A percentile compares a stretch with the other conserved stretches of the same genome.
These are phyloP conservation scores for Paramecium sonneborni DNA, from an alignment of 73 alveolate genomes.

Conservation along the genomic window DNA sequence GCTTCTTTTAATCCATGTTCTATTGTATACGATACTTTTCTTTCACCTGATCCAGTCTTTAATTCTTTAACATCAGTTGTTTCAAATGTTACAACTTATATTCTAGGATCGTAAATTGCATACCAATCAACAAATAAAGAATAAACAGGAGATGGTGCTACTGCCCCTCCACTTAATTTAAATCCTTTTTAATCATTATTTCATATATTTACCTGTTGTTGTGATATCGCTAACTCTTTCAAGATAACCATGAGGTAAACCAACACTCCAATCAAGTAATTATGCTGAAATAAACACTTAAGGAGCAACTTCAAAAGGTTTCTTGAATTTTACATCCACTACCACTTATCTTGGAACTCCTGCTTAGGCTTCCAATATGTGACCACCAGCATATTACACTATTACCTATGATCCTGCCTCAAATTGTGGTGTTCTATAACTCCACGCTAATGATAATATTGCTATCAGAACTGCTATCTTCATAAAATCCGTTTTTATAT, in stretches of 20 bases:
- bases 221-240: background rate
- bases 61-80: background rate
- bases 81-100: background rate
- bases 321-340: slow-evolving; percentile 4
- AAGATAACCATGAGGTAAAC: background rate
- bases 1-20: background rate
- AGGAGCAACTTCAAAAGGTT: background rate
- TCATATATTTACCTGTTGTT: background rate
- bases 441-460: background rate
- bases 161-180: background rate
- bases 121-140: background rate
- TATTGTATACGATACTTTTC: slow-evolving; percentile 3
- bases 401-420: background rate
- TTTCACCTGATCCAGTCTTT: slow-evolving; percentile 29
- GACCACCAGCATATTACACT: background rate
- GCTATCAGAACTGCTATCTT: slow-evolving; percentile 15
- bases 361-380: background rate
- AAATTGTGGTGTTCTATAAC: background rate
- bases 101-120: slow-evolving; percentile 37
- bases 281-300: background rate
- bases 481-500: slow-evolving; percentile 20
- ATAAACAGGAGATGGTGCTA: background rate
- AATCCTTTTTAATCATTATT: background rate
- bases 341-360: slow-evolving; percentile 19
- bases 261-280: background rate